phyloP scores from a whole-genome alignment of 2,329 filamentous ascomycete species.

The Exserohilum turcica region DNA sequence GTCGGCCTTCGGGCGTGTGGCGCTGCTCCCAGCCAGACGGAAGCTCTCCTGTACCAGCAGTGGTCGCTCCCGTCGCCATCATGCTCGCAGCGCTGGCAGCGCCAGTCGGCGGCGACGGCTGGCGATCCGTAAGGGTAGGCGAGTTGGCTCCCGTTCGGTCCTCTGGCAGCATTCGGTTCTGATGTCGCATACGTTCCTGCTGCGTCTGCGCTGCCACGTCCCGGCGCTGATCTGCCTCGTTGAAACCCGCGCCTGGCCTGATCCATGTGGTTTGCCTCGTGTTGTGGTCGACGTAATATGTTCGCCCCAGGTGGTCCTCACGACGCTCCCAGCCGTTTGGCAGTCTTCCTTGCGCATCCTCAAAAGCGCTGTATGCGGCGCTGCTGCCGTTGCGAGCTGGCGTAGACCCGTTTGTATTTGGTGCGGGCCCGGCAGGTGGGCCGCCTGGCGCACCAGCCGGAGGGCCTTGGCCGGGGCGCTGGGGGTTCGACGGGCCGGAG shows the following conservation, averaged over 20 bases:
- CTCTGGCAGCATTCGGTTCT: constrained; percentile 93
- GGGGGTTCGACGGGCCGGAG: constrained; percentile 30
- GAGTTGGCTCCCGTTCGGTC: constrained; percentile 94
- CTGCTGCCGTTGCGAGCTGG: constrained; percentile 46
- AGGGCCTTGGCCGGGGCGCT: constrained; percentile 37
- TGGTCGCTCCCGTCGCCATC: constrained; percentile 95
- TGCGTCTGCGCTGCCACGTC: constrained; percentile 90
- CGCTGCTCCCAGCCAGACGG: constrained; percentile 96
- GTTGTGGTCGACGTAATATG: constrained; percentile 98
- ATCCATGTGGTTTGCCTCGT: constrained; percentile 97
- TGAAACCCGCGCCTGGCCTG: constrained; percentile 78
- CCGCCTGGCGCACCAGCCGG: constrained; percentile 50
- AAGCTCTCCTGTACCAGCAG: constrained; percentile 90
- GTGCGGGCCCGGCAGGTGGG: constrained; percentile 41
- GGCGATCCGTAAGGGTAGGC: constrained; percentile 69
- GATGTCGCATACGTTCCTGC: constrained; percentile 88
- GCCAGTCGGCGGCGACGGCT: constrained; percentile 48
- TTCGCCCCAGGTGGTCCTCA: constrained; percentile 91
- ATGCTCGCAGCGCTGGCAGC: constrained; percentile 72
- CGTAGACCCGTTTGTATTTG: constrained; percentile 45
- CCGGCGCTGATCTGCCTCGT: constrained; percentile 74
- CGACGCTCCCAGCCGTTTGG: constrained; percentile 95
- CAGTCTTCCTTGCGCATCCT: constrained; percentile 91
- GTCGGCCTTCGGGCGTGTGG: constrained; percentile 89
- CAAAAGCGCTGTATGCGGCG: constrained; percentile 79